Percentiles rank a stretch among this genome's conserved stretches.
Conservation (phyloP, 2,329 filamentous ascomycete genomes). For the Curvularia sp. region DNA sequence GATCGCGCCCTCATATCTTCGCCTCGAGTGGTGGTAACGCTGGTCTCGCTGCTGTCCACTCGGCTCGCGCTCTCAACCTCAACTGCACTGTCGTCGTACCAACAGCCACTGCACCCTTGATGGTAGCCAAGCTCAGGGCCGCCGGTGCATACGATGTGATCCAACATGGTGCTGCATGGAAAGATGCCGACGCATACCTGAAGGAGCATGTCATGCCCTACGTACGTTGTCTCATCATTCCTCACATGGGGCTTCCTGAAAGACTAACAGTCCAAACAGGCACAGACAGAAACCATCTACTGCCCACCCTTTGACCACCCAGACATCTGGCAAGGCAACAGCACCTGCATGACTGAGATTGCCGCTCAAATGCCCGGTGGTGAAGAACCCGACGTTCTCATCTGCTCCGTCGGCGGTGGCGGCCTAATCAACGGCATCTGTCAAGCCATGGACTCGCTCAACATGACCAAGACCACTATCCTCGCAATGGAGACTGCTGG, state of each 20-base stretch:
- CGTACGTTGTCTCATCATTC: conserved; percentile 23
- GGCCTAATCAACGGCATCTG: conserved; percentile 80
- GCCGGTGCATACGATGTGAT: conserved; percentile 73
- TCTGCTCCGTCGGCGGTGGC: conserved; percentile 82
- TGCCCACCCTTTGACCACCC: conserved; percentile 74
- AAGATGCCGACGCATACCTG: conserved; percentile 72
- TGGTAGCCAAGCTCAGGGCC: conserved; percentile 73
- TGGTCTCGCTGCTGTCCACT: conserved; percentile 79
- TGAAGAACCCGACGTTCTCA: conserved; percentile 67
- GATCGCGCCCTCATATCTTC: conserved; percentile 70
- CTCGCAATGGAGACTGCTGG: conserved; percentile 79
- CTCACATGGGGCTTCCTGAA: neutral
- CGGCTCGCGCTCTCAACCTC: conserved; percentile 68
- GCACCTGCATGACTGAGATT: conserved; percentile 64
- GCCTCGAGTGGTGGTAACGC: conserved; percentile 83
- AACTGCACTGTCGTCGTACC: conserved; percentile 80
- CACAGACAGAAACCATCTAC: conserved; percentile 58
- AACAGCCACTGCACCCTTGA: conserved; percentile 67
- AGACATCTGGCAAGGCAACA: conserved; percentile 71
- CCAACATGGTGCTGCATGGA: conserved; percentile 71
- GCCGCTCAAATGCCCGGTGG: conserved; percentile 50
- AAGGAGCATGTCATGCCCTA: conserved; percentile 62
- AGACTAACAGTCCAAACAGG: conserved; percentile 39
- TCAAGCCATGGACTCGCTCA: conserved; percentile 65
- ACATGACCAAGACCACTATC: conserved; percentile 54